Base-by-base conservation (phyloP, 2,329 filamentous ascomycete species). In the Aspergillus alliaceus region DNA sequence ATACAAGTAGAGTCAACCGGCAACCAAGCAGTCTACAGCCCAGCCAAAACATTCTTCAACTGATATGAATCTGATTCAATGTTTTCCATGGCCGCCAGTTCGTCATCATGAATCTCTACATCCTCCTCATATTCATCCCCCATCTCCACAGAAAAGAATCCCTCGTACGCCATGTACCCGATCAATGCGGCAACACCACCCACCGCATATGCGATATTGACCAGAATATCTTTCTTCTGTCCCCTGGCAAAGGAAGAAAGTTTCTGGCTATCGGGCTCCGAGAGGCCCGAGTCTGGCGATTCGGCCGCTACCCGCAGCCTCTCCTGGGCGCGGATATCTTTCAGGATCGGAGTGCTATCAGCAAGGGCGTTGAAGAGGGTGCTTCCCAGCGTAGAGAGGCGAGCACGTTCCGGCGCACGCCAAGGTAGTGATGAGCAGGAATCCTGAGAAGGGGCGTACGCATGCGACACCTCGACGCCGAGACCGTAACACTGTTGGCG, bases 401-500 rank as follows among this genome's bases (percentile, higher is more conserved):
- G 71, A 22, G 72, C 64, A 14, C 70, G 69, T 42, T 70, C 69
- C 1, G 72, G 70, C 2, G 67, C 62, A 24, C 66, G 68, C 75
- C 75, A 77, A 5, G 75, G 74, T 25, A 77, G 63, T 12, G 60
- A 73, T 75, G 49, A 72, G 68, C 47, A 59, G 54, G 11, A 40
- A 5, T 29, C 25, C 15, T 27, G 25, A n/a, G 32, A 14, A 11
- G 12, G 27, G 2, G 18, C 39, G 24, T 67, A 68, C 2, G 69
- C 67, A 42, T 69, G 61, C 3, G 64, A 55, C 14, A 69, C 52
- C 15, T 63, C 58, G 22, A 68, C 35, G 5, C 20, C 59, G 11
- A 60, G 51, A 3, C 77, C 78, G 59, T 77, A 80, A 42, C 75
- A 74, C 31, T 64, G 60, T 6, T 60, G 56, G 27, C 71, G 66